Evolutionary conservation across 2,329 filamentous ascomycete species (phyloP).

Genomic region (Fonsecaea pugnacius): DNA sequence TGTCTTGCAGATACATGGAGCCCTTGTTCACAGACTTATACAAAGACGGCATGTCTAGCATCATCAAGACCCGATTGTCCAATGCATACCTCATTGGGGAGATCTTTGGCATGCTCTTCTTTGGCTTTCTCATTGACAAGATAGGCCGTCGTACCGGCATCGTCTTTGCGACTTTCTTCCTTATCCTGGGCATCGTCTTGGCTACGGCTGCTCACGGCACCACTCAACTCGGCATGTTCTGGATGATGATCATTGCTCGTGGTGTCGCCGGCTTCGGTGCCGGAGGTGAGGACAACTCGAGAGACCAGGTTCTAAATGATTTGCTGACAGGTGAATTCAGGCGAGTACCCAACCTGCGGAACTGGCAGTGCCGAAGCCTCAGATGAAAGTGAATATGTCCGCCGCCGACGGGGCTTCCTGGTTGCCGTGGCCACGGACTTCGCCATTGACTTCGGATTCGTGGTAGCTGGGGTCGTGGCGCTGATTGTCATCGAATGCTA

Average conservation of each 20-base stretch:
- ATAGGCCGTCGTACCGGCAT: slow-evolving; percentile 57
- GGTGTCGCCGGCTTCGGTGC: slow-evolving; percentile 69
- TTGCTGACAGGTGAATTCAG: not conserved
- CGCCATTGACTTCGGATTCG: slow-evolving; percentile 84
- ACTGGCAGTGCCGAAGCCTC: slow-evolving; percentile 84
- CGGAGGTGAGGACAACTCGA: slow-evolving; percentile 39
- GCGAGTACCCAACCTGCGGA: slow-evolving; percentile 62
- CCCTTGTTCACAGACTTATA: slow-evolving; percentile 44
- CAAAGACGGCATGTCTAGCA: slow-evolving; percentile 40
- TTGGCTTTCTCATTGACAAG: slow-evolving; percentile 57
- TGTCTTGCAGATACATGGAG: slow-evolving; percentile 43
- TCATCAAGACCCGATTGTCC: slow-evolving; percentile 57
- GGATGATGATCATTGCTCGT: slow-evolving; percentile 68
- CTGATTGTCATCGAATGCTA: slow-evolving; percentile 65
- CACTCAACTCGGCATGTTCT: slow-evolving; percentile 51
- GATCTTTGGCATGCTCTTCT: slow-evolving; percentile 61
- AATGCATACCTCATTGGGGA: slow-evolving; percentile 62
- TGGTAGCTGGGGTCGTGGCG: slow-evolving; percentile 77
- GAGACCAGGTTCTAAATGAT: slow-evolving; percentile 40
- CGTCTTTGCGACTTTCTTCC: slow-evolving; percentile 53
- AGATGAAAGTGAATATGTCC: slow-evolving; percentile 76
- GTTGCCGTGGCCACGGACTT: slow-evolving; percentile 79
- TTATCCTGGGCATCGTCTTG: slow-evolving; percentile 54
- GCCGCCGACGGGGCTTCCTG: slow-evolving; percentile 86
- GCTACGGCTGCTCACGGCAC: slow-evolving; percentile 53